phyloP scores from a whole-genome alignment of 2,329 filamentous ascomycete genomes.

The Neofusicoccum parvum region DNA sequence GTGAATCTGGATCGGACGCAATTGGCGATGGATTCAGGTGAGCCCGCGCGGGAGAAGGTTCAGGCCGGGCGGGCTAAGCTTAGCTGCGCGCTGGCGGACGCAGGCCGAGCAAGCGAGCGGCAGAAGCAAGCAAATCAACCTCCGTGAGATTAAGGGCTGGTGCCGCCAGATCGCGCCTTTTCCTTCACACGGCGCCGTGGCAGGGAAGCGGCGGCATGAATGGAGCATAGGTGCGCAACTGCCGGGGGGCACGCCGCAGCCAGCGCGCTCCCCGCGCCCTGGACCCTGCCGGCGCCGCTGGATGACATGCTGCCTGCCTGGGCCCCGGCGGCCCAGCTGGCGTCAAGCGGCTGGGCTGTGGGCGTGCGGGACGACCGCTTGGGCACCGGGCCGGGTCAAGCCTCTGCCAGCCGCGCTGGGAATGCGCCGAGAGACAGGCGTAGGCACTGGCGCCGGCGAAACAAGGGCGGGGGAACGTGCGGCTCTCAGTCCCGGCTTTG shows the following conservation, averaged over 20 bases:
- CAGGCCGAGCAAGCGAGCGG: constrained; percentile 16
- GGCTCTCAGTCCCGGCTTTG: constrained; percentile 5
- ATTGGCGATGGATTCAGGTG: constrained; percentile 38
- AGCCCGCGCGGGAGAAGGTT: constrained; percentile 22
- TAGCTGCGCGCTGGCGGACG: constrained; percentile 14
- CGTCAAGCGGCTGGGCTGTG: not conserved
- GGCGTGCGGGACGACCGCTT: constrained; percentile 11
- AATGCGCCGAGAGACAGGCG: constrained; percentile 15
- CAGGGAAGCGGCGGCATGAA: not conserved
- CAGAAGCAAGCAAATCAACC: constrained; percentile 13
- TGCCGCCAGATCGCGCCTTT: constrained; percentile 17
- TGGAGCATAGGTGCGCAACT: not conserved
- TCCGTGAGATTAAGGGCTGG: constrained; percentile 19
- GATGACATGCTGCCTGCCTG: constrained; percentile 9
- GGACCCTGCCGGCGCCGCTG: constrained; percentile 9
- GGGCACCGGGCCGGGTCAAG: constrained; percentile 12
- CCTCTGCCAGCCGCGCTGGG: constrained; percentile 4
- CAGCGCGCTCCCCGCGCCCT: constrained; percentile 13
- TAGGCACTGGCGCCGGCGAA: not conserved
- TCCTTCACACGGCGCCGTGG: not conserved
- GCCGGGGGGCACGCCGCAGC: not conserved
- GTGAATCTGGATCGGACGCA: constrained; percentile 42
- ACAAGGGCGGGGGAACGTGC: constrained; percentile 18
- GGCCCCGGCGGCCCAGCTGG: constrained; percentile 5
- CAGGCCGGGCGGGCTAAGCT: constrained; percentile 17